Conservation (phyloP, 116 monocot species). For the Posidonia oceanica region DNA sequence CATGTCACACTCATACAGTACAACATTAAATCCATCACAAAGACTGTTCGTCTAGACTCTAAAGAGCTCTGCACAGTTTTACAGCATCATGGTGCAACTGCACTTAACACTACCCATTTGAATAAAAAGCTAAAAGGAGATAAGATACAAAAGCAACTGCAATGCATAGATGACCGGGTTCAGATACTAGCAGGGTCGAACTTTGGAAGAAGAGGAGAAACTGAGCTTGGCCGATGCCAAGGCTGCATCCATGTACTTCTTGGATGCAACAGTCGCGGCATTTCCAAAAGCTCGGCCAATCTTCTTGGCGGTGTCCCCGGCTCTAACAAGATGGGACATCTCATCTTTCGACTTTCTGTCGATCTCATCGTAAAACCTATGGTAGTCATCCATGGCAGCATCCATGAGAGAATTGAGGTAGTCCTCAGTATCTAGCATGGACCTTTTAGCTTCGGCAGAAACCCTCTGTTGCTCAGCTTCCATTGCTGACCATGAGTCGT, state of each 20-base stretch:
- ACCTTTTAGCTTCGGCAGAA: slow-evolving; percentile 9
- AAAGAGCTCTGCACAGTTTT: too few species aligned
- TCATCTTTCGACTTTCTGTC: slow-evolving; percentile 12
- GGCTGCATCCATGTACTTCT: slow-evolving; percentile 31
- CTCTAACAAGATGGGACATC: slow-evolving; percentile 6
- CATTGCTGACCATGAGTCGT: slow-evolving; percentile 10
- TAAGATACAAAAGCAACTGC: too few species aligned
- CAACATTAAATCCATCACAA: too few species aligned
- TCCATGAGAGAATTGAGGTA: slow-evolving; percentile 31
- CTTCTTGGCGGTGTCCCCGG: slow-evolving; percentile 14
- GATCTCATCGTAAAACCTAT: background rate
- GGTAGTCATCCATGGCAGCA: slow-evolving; percentile 20
- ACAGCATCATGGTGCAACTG: too few species aligned
- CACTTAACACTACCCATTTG: too few species aligned
- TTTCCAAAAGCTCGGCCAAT: slow-evolving; percentile 3
- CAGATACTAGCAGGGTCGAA: background rate
- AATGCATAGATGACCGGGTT: too few species aligned
- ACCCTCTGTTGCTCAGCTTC: slow-evolving; percentile 12
- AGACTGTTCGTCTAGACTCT: too few species aligned
- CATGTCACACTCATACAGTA: too few species aligned
- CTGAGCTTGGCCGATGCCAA: slow-evolving; percentile 14
- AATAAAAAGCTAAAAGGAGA: too few species aligned
- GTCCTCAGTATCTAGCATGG: slow-evolving; percentile 21
- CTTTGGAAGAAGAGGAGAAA: background rate
- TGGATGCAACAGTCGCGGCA: slow-evolving; percentile 13